Evolutionary conservation across 2,329 filamentous ascomycete genomes (phyloP).

Genomic region (Gaeumannomyces sp.): DNA sequence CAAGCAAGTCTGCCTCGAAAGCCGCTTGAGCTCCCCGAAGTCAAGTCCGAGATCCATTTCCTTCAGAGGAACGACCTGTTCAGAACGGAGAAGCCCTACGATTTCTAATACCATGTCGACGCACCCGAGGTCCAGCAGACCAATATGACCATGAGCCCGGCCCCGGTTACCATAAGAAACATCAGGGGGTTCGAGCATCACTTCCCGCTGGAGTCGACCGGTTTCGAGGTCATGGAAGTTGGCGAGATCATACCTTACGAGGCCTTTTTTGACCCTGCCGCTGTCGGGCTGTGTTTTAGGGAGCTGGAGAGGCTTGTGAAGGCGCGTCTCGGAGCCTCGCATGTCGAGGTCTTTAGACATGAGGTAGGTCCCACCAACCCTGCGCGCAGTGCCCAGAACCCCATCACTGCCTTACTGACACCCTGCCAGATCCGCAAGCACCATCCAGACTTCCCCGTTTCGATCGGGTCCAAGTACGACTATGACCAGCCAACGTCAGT

Average conservation of each 20-base stretch:
- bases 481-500: constrained; percentile 2
- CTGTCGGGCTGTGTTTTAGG: background rate
- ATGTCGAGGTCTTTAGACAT: constrained; percentile 2
- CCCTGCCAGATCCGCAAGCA: background rate
- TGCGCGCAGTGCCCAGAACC: background rate
- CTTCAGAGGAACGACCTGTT: background rate
- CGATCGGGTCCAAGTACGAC: background rate
- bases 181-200: background rate
- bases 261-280: background rate
- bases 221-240: background rate
- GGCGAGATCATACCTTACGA: background rate
- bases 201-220: background rate
- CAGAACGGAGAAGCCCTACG: background rate
- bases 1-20: background rate
- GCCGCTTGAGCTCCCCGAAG: background rate
- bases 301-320: background rate
- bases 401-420: background rate
- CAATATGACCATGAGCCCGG: background rate
- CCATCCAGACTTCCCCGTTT: background rate
- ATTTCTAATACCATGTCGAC: background rate
- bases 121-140: background rate
- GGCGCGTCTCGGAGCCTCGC: background rate
- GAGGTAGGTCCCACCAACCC: background rate
- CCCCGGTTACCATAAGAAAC: background rate
- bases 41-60: background rate